Evolutionary conservation across 352 stramenopile genomes (phyloP).

Genomic region (Halophytophthora polymorphica): DNA sequence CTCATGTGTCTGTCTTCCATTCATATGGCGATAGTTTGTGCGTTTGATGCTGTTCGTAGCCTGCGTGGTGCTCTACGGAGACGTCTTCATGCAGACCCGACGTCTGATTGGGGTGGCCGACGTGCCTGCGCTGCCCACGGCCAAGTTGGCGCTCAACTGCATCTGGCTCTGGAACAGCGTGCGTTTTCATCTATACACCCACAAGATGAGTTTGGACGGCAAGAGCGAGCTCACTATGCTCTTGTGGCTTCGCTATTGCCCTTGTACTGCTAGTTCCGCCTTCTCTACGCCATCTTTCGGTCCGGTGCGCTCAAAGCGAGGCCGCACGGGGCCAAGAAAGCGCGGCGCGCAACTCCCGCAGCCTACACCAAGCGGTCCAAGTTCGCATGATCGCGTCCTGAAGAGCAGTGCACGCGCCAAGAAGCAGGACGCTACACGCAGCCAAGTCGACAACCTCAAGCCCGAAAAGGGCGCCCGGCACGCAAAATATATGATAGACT

Average conservation of each 20-base stretch:
- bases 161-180: constrained; percentile 44
- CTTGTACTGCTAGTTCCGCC: constrained; percentile 15
- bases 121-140: constrained; percentile 4
- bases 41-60: constrained; percentile 55
- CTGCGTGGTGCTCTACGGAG: constrained; percentile 51
- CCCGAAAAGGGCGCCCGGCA: too few species aligned
- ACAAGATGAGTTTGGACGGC: background rate
- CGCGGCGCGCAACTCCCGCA: background rate
- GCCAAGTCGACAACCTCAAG: too few species aligned
- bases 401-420: too few species aligned
- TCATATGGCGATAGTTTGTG: constrained; percentile 40
- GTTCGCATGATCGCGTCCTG: constrained; percentile 7
- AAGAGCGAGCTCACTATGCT: background rate
- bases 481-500: too few species aligned
- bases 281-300: constrained; percentile 32
- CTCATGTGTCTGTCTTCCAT: background rate
- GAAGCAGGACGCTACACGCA: too few species aligned
- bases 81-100: constrained; percentile 44
- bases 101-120: constrained; percentile 12
- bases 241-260: background rate
- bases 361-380: constrained; percentile 19
- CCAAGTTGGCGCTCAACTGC: constrained; percentile 32
- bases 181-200: background rate
- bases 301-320: constrained; percentile 22
- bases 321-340: constrained; percentile 5